A percentile compares a stretch with the other conserved stretches of the same genome.
Evolutionary conservation across 2,329 filamentous ascomycete genomes (phyloP).

Genomic region (Alternaria hordeiaustralica): DNA sequence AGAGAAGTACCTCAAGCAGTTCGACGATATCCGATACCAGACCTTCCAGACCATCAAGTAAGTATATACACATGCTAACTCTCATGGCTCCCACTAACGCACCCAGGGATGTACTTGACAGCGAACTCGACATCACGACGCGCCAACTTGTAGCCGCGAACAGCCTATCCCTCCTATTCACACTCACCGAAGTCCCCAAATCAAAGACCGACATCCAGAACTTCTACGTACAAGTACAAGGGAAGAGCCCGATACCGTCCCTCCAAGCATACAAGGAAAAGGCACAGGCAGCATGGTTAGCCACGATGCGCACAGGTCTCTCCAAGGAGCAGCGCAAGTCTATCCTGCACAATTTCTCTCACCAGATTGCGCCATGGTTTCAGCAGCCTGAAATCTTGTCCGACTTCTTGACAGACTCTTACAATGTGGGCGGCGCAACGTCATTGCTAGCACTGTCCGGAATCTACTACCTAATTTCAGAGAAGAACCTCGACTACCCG

Average conservation of each 20-base stretch:
- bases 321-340: constrained; percentile 78
- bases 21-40: constrained; percentile 84
- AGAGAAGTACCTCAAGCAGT: constrained; percentile 78
- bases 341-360: constrained; percentile 76
- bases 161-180: constrained; percentile 67
- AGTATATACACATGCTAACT: constrained; percentile 40
- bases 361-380: constrained; percentile 88
- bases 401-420: constrained; percentile 96
- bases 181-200: constrained; percentile 73
- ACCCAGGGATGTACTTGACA: constrained; percentile 33
- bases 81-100: neutral
- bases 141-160: constrained; percentile 51
- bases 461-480: constrained; percentile 91
- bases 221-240: constrained; percentile 72
- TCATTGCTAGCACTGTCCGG: constrained; percentile 89
- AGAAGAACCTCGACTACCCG: constrained; percentile 95
- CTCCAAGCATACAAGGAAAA: constrained; percentile 75
- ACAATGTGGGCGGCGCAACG: constrained; percentile 83
- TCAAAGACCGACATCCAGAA: constrained; percentile 70
- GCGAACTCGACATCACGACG: constrained; percentile 30
- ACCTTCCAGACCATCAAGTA: constrained; percentile 78
- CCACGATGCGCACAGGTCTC: constrained; percentile 72
- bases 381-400: constrained; percentile 85
- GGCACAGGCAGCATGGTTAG: constrained; percentile 86
- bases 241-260: constrained; percentile 66